Base-by-base conservation (phyloP, 495 filamentous ascomycete genomes). In the Aspergillus leporis region DNA sequence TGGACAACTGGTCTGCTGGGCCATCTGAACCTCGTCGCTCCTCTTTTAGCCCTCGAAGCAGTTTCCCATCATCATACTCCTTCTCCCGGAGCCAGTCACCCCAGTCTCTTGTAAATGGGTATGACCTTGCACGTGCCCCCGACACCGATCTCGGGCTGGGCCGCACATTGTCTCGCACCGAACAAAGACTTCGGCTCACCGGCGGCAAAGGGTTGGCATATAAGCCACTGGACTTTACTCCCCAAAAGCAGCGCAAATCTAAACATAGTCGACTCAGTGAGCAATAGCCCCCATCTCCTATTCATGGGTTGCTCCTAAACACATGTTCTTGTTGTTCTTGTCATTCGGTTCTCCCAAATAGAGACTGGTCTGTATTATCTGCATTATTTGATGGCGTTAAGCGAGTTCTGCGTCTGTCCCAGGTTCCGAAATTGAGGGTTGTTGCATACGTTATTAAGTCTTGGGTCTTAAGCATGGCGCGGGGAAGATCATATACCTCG, bases 201-300 rank as follows among this genome's bases (percentile, higher is more conserved):
- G 75, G 75, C 3, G 75, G 68, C 12, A 74, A 71, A 47, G 77
- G 77, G 0, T 54, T 78, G 53, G 75, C 77, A 3, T 75, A 76
- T 45, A 77, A 76, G 53, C 73, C 75, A 0, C 51, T 78, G 38
- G 64, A 78, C 45, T 71, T 75, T 31, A 65, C 66, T 0, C 64
- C 66, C 0, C 58, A 65, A n/a, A 66, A 66, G 31, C 55, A 60
- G 43, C 51, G 62, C n/a, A 71, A 63, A 30, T 55, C 46, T 22
- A 43, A 23, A 46, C 52, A 45, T 21, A 45, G 19, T 18, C 10
- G 19, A 30, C 34, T 36, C n/a, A 4, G 30, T 10, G 10, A 4
- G 0, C 4, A 31, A 32, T n/a, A 22, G 9, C 8, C 5, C 30
- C 0, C 4, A 1, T 19, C 9, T 22, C 30, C 8, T 13, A 38